Percentiles rank a stretch among this genome's conserved stretches.
These are phyloP conservation scores for Aureobasidium subglaciale DNA, from an alignment of 2,329 filamentous ascomycete species.

Conservation along the genomic window DNA sequence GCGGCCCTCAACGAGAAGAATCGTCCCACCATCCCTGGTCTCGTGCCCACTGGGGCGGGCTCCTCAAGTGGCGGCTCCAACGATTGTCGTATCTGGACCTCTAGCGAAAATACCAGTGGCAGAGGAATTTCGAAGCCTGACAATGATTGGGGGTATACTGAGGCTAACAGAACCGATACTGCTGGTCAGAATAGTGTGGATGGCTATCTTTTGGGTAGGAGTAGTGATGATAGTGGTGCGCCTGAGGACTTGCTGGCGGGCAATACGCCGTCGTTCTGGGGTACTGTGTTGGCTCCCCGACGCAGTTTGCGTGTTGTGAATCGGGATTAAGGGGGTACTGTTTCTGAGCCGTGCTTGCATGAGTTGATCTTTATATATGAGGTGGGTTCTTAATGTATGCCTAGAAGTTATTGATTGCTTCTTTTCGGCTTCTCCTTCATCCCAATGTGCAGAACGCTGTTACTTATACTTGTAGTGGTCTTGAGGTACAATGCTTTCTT, in stretches of 20 bases:
- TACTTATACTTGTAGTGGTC: no score
- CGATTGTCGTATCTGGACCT: background rate
- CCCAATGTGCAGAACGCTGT: no score
- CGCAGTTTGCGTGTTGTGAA: conserved; percentile 65
- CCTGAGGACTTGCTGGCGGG: conserved; percentile 52
- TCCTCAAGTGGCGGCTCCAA: conserved; percentile 16
- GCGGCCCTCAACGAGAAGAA: conserved; percentile 39
- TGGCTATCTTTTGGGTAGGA: conserved; percentile 29
- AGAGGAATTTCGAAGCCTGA: conserved; percentile 5
- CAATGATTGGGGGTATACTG: conserved; percentile 6
- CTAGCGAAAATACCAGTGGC: conserved; percentile 7
- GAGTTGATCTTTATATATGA: background rate
- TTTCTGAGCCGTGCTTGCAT: no score
- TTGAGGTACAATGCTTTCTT: no score
- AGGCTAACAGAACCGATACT: background rate
- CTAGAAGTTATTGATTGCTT: background rate
- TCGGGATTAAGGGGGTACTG: conserved; percentile 34
- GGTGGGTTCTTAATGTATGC: background rate
- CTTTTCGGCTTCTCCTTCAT: no score
- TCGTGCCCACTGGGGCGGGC: conserved; percentile 22
- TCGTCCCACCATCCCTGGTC: conserved; percentile 23
- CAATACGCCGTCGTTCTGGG: conserved; percentile 65
- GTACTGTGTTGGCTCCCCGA: conserved; percentile 56
- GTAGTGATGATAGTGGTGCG: conserved; percentile 41
- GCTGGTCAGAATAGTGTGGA: conserved; percentile 18